Conservation (phyloP, 164 flowering plant species). For the Liquidambar formosana region DNA sequence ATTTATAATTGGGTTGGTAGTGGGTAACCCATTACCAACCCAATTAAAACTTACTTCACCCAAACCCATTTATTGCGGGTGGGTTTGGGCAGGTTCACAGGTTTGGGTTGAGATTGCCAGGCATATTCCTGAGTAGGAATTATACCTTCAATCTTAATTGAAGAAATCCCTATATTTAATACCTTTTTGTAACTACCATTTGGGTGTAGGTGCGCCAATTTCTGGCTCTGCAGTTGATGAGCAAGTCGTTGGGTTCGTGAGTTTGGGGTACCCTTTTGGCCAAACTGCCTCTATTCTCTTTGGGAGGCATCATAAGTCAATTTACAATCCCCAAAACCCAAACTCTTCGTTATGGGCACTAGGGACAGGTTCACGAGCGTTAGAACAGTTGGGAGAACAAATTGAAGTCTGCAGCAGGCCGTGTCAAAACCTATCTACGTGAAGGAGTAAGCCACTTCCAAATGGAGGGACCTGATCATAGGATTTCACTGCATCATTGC, state of each 20-base stretch:
- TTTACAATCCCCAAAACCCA: constrained; percentile 69
- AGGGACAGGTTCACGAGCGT: constrained; percentile 83
- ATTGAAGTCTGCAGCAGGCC: constrained; percentile 68
- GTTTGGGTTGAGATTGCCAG: too few relatives aligned
- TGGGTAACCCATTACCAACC: too few relatives aligned
- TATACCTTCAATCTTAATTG: constrained; percentile 11
- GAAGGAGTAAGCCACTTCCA: constrained; percentile 82
- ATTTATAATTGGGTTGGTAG: too few relatives aligned
- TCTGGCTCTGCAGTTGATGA: constrained; percentile 94
- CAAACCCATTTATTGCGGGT: too few relatives aligned
- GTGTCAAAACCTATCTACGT: constrained; percentile 63
- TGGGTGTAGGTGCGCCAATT: constrained; percentile 79
- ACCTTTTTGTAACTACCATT: neutral
- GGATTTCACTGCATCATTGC: constrained; percentile 49
- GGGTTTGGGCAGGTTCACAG: too few relatives aligned
- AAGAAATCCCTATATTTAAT: constrained; percentile 36
- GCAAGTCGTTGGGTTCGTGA: constrained; percentile 80
- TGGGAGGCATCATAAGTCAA: constrained; percentile 77
- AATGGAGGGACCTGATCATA: constrained; percentile 82
- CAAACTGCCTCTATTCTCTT: constrained; percentile 70
- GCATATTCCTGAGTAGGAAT: too few relatives aligned
- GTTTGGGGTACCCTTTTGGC: constrained; percentile 92
- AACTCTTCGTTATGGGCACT: constrained; percentile 87
- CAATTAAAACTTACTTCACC: too few relatives aligned
- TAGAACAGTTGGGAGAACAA: constrained; percentile 69